Evolutionary conservation across 441 rosid species (phyloP).

Genomic region (Gossypium gossypioides): DNA sequence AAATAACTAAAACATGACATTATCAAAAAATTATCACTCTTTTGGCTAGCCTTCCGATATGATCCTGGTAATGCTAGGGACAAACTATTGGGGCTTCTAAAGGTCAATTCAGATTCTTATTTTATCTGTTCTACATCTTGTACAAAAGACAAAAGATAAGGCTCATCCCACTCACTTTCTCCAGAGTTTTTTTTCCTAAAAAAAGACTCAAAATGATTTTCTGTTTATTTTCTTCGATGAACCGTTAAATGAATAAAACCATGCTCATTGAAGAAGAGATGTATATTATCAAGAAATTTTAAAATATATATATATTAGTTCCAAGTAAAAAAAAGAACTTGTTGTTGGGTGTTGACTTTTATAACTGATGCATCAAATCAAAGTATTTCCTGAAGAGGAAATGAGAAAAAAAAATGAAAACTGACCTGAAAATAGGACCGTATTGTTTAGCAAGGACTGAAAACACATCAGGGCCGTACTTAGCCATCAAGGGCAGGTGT

Average conservation of each 20-base stretch:
- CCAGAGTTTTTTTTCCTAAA: neutral
- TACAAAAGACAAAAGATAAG: neutral
- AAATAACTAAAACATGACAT: neutral
- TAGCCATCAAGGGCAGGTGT: constrained; percentile 77
- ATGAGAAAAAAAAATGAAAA: constrained; percentile 1
- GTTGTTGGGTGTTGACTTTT: neutral
- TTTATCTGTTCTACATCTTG: neutral
- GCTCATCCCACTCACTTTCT: neutral
- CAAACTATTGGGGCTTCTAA: too few relatives aligned
- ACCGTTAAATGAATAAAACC: neutral
- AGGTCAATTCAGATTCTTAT: neutral
- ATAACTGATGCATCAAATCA: neutral
- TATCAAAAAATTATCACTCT: neutral
- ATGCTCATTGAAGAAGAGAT: neutral
- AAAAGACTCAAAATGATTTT: neutral
- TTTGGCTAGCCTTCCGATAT: too few relatives aligned
- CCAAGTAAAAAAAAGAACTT: neutral
- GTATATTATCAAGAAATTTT: too few relatives aligned
- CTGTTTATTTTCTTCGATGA: neutral
- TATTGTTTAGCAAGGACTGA: constrained; percentile 68
- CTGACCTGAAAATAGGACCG: constrained; percentile 84
- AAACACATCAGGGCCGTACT: constrained; percentile 80
- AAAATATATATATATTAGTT: too few relatives aligned
- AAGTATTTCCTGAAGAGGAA: neutral
- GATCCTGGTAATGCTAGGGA: too few relatives aligned